Conservation (phyloP, 129 eudicot species). For the Tanacetum coccineum region DNA sequence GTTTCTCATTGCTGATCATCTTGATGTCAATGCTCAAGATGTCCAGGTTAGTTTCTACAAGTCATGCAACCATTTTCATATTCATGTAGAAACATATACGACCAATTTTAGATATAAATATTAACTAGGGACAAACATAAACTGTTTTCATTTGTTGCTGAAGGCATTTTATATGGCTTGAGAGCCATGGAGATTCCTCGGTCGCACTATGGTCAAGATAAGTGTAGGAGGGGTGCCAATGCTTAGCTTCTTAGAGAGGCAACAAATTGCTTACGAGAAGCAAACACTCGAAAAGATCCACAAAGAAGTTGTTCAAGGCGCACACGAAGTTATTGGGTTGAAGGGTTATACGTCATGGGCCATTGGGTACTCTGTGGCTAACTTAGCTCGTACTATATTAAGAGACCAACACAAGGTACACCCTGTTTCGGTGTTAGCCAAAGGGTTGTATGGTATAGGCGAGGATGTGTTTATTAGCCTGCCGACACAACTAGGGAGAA, state of each 20-base stretch:
- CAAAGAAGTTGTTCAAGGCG: conserved; percentile 71
- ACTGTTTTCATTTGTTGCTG: too few relatives aligned
- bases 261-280: conserved; percentile 64
- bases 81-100: too few relatives aligned
- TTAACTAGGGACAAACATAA: too few relatives aligned
- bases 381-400: conserved; percentile 59
- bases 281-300: conserved; percentile 65
- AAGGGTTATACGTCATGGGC: conserved; percentile 99
- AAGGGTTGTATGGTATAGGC: too few relatives aligned
- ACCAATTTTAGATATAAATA: too few relatives aligned
- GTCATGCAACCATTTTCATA: too few relatives aligned
- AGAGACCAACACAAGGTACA: conserved; percentile 81
- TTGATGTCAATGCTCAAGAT: conserved; percentile 91
- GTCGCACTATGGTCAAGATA: conserved; percentile 97
- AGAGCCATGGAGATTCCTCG: conserved; percentile 93
- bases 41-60: conserved; percentile 61
- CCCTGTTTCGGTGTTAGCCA: conserved; percentile 84
- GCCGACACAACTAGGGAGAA: too few relatives aligned
- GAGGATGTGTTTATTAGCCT: too few relatives aligned
- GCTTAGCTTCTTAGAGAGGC: conserved; percentile 64
- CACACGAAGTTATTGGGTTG: conserved; percentile 75
- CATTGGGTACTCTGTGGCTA: conserved; percentile 87
- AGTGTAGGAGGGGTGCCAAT: conserved; percentile 90
- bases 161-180: not conserved
- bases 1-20: conserved; percentile 90